These are phyloP conservation scores for Gautieria morchelliformis DNA, from an alignment of 768 basidiomycete genomes.

Conservation along the genomic window DNA sequence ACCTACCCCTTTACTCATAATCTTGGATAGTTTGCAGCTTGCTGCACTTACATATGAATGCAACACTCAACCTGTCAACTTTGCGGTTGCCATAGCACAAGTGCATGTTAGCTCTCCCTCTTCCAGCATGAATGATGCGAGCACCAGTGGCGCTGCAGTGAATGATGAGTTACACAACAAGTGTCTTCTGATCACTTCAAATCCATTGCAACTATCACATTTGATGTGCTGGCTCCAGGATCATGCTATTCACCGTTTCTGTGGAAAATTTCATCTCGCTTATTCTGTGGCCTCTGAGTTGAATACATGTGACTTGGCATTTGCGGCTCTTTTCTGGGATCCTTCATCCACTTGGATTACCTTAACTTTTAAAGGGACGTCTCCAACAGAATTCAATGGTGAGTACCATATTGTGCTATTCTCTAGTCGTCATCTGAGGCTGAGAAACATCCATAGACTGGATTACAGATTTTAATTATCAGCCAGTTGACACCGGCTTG, in stretches of 20 bases:
- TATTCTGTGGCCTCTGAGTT: conserved; percentile 13
- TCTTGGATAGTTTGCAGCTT: conserved; percentile 9
- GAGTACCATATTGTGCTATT: background rate
- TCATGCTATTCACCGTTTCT: background rate
- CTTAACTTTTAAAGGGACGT: conserved; percentile 13
- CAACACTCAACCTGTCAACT: background rate
- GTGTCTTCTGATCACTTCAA: too few relatives aligned
- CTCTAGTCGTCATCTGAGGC: background rate
- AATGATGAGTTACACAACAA: too few relatives aligned
- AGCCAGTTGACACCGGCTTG: background rate
- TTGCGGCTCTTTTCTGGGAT: conserved; percentile 15
- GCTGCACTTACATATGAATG: conserved; percentile 13
- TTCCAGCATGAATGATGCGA: too few relatives aligned
- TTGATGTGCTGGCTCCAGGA: background rate
- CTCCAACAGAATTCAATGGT: conserved; percentile 11
- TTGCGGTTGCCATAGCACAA: background rate
- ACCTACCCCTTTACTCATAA: background rate
- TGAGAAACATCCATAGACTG: conserved; percentile 8
- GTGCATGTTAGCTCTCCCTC: background rate
- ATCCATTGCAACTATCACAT: background rate
- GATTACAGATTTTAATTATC: conserved; percentile 12
- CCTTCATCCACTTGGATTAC: conserved; percentile 13
- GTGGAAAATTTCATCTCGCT: background rate
- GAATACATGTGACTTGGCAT: conserved; percentile 12
- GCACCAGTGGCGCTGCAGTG: too few relatives aligned